Base-by-base conservation (phyloP, 2,329 filamentous ascomycete species). In the Sordariomycetes sp. region DNA sequence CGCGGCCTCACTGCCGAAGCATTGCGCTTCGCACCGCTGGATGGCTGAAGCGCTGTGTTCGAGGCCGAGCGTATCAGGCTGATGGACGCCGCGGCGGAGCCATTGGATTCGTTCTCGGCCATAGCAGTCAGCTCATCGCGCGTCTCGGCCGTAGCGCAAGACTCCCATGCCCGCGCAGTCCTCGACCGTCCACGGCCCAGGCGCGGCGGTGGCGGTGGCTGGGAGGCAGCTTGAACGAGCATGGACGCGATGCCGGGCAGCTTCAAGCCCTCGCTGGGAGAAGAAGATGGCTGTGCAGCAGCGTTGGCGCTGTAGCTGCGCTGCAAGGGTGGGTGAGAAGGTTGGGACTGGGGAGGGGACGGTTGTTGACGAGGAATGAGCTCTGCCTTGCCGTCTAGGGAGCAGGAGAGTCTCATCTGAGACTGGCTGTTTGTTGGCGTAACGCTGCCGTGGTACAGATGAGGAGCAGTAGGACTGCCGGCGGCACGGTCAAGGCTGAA, bases 111-210 rank as follows among this genome's bases (percentile, higher is more conserved):
- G 45, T 85, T 79, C 58, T 90, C 82, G 8, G 84, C 83, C 44
- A 86, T 82, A n/a, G 75, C 74, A 16, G 81, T 87, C 36, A 94
- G 63, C 44, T 86, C 83, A 48, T 86, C 85, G 28, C 82, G 79
- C 33, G 74, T 64, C 44, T 92, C 84, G 7, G 80, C 79, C 51
- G 94, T 86, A 48, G 86, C 90, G 61, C 84, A 88, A 37, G 86
- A 86, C 50, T 94, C 86, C 90, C 90, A 95, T 6, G 82, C 84
- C 33, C 87, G 79, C 14, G 87, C 85, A 54, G 95, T 85, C 35
- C 86, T 79, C 37, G 88, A 94, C 37, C 90, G 75, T 35, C 85
- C 85, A 36, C 79, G 77, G 5, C 14, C 25, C 5, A 33, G 30
- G 11, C 30, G 35, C 9, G 34, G 34, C 6, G n/a, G 11, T 6